Evolutionary conservation across 257 asterid genomes (phyloP), one percentile per base, ranked within the genome.

Genomic region (Misopates orontium): DNA sequence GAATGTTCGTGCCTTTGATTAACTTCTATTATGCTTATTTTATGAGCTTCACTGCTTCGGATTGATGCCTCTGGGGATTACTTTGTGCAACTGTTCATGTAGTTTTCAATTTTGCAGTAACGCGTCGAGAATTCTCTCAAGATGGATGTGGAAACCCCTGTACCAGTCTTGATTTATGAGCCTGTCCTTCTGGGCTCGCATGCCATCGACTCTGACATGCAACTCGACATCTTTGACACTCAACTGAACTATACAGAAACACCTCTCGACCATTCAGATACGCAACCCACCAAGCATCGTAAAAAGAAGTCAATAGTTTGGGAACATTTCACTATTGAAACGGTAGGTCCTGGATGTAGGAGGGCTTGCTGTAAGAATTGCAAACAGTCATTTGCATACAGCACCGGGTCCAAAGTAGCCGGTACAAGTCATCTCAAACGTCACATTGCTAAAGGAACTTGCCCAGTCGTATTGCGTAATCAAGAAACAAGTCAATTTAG

Each of bases 371-470:
- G 98, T 68, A 92, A 89, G 68, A 92, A 89, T 45, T 92, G 98
- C 93, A 92, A 89, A 78, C 98, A 92, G 77, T 92, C 97, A 1
- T 92, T 89, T 60, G 97, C 98, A 16, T 92, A 92, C 80, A 89
- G 97, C 72, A 89, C 92, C 0, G 98, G 98, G 8, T 68, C 91
- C 5, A 92, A 93, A 68, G 96, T 93, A 25, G 96, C 95, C n/a
- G 96, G 96, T 17, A 90, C 95, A 0, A 93, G 99, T 65, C 99
- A 88, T 73, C 99, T 93, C 79, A 93, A 86, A 77, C 97, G 99
- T 31, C 99, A 93, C 77, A 88, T 93, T 28, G 92, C 85, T 2
- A 90, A 86, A 73, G 99, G 99, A 42, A 68, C 89, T 24, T 93
- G 99, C 73, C 95, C 94, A 0, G 85, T 86, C 0, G 83, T 84